A percentile compares a stretch with the other conserved stretches of the same genome.
Conservation (phyloP, 2,329 filamentous ascomycete genomes). For the Venturia nashicola region DNA sequence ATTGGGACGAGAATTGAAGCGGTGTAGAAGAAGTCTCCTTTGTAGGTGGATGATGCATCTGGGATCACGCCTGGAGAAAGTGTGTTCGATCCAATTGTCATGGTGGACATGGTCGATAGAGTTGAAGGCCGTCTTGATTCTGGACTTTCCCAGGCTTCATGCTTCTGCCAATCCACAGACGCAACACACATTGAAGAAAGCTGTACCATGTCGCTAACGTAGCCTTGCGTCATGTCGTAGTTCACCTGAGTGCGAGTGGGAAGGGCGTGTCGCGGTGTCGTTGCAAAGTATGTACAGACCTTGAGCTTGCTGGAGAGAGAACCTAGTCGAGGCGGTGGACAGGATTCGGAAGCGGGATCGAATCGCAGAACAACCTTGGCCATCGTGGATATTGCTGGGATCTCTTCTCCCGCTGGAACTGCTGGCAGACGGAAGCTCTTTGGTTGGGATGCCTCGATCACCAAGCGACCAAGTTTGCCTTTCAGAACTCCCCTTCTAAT, state of each 20-base stretch:
- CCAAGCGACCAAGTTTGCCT: constrained; percentile 44
- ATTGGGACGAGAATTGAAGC: constrained; percentile 52
- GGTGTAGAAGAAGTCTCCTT: constrained; percentile 43
- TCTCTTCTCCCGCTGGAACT: constrained; percentile 20
- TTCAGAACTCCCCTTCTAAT: constrained; percentile 49
- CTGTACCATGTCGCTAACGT: constrained; percentile 39
- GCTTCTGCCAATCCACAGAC: constrained; percentile 44
- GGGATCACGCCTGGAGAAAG: constrained; percentile 20
- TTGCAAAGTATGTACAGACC: constrained; percentile 45
- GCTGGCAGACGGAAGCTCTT: constrained; percentile 39
- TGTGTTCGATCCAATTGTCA: constrained; percentile 17
- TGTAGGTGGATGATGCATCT: constrained; percentile 27
- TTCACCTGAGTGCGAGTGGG: constrained; percentile 32
- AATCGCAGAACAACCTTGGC: constrained; percentile 47
- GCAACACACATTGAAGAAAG: constrained; percentile 45
- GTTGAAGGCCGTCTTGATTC: constrained; percentile 4
- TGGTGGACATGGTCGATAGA: constrained; percentile 20
- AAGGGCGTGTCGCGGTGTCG: constrained; percentile 36
- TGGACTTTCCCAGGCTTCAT: constrained; percentile 21
- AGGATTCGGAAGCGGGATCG: constrained; percentile 39
- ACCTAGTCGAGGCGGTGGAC: constrained; percentile 40
- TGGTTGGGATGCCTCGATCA: constrained; percentile 46
- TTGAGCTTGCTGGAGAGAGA: constrained; percentile 43
- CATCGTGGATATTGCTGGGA: constrained; percentile 38
- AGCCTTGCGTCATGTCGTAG: constrained; percentile 36